Evolutionary conservation across 176 grass and related monocot genomes (phyloP), one percentile per base, ranked within the genome.

Genomic region (Ampelocalamus luodianensis): DNA sequence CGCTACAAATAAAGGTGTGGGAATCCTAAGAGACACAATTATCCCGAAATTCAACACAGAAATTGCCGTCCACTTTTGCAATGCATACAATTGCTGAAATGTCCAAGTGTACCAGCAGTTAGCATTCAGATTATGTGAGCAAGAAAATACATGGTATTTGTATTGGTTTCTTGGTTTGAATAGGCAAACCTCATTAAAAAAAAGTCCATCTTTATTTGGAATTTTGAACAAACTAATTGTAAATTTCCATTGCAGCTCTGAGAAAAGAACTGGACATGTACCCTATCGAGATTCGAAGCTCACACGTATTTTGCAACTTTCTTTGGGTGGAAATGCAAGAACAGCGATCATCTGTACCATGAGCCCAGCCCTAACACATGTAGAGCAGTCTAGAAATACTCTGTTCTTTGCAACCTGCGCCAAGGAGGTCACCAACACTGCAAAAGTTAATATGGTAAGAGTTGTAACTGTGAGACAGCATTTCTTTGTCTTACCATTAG

Each of bases 311-410:
- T 81, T 98, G 75, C 95, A 98, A 65, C 91, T 95, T 76, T 98
- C 95, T 84, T 78, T 98, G 71, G 96, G 96, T 77, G 96, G 96
- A 66, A 98, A 98, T 90, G 96, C 96, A 64, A 91, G 93, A 71
- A 98, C 96, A 76, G 96, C 93, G 29, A 95, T 98, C 63, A 98
- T 98, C 59, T 98, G 96, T 83, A 98, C 96, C 37, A 98, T 98
- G 96, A 96, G 96, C 83, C 96, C 96, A 42, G 92, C 91, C 76
- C 77, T 90, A 68, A 87, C 85, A 80, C 90, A 99, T 63, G 83
- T 92, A 75, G 96, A 99, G 61, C 96, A 95, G 89, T 99, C 96
- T 76, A 87, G 93, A 82, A 98, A 95, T 82, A 93, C 96, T 65
- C 86, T 98, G 48, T 95, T 95, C 75, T 98, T 98, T 83, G 96